Conservation (phyloP, 352 stramenopile genomes). For the Globisporangium nagaii region DNA sequence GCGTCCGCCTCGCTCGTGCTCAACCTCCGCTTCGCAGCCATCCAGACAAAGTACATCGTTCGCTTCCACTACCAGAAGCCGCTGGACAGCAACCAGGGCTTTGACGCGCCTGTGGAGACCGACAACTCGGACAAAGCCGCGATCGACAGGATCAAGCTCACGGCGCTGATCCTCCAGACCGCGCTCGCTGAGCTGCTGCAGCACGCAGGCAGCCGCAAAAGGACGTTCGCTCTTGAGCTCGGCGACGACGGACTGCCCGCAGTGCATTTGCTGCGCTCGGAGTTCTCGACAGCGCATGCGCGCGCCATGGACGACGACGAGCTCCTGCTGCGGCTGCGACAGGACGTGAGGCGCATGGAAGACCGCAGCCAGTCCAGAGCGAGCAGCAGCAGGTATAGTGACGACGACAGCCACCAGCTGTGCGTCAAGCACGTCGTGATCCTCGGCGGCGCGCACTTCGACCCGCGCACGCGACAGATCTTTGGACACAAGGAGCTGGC, state of each 20-base stretch:
- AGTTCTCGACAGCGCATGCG: slow-evolving; percentile 40
- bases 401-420: slow-evolving; percentile 12
- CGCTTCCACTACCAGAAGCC: slow-evolving; percentile 72
- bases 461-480: slow-evolving; percentile 32
- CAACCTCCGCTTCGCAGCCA: slow-evolving; percentile 26
- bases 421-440: slow-evolving; percentile 64
- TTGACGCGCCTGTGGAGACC: slow-evolving; percentile 41
- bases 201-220: slow-evolving; percentile 24
- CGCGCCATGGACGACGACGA: slow-evolving; percentile 38
- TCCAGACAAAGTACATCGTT: slow-evolving; percentile 29
- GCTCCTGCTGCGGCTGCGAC: slow-evolving; percentile 36
- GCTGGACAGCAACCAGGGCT: slow-evolving; percentile 36
- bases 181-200: slow-evolving; percentile 52
- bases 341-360: slow-evolving; percentile 38
- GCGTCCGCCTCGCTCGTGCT: slow-evolving; percentile 15
- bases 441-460: slow-evolving; percentile 55
- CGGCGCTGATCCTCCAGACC: slow-evolving; percentile 51
- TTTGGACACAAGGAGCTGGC: slow-evolving; percentile 52
- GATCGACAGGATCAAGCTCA: slow-evolving; percentile 43
- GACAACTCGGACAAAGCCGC: slow-evolving; percentile 58
- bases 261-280: slow-evolving; percentile 43
- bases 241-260: slow-evolving; percentile 38
- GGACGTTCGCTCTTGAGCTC: slow-evolving; percentile 52
- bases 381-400: not conserved
- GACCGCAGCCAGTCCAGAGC: not conserved